These are phyloP conservation scores for Schizosaccharomyces octosporus DNA, from an alignment of 805 yeast genomes.

Conservation along the genomic window DNA sequence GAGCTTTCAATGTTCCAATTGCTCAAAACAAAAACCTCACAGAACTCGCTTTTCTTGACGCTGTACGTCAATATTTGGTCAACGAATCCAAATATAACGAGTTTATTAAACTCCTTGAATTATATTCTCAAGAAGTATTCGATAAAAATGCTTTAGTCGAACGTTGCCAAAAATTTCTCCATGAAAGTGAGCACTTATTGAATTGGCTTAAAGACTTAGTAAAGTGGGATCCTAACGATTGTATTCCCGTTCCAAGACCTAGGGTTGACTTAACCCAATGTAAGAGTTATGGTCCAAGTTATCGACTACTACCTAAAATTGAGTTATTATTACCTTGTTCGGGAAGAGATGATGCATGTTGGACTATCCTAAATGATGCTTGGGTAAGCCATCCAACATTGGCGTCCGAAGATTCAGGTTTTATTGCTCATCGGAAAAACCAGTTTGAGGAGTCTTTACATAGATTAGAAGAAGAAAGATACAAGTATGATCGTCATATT, in stretches of 20 bases:
- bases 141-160: slow-evolving; percentile 62
- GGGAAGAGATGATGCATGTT: slow-evolving; percentile 95
- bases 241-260: slow-evolving; percentile 68
- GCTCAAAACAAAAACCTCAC: slow-evolving; percentile 20
- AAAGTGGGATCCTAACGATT: slow-evolving; percentile 67
- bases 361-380: slow-evolving; percentile 95
- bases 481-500: slow-evolving; percentile 87
- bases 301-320: slow-evolving; percentile 72
- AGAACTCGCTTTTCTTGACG: slow-evolving; percentile 76
- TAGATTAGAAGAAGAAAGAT: slow-evolving; percentile 91
- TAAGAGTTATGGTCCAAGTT: slow-evolving; percentile 68
- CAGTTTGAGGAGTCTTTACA: slow-evolving; percentile 90
- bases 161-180: slow-evolving; percentile 65
- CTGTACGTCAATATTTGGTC: slow-evolving; percentile 66
- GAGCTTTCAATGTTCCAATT: not conserved
- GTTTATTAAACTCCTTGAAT: slow-evolving; percentile 64
- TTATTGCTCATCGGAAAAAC: slow-evolving; percentile 90
- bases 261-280: slow-evolving; percentile 72
- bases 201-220: slow-evolving; percentile 85
- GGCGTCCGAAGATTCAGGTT: slow-evolving; percentile 98
- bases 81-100: slow-evolving; percentile 80
- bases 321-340: slow-evolving; percentile 94
- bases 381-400: slow-evolving; percentile 99
- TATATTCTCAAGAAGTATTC: slow-evolving; percentile 74
- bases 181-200: slow-evolving; percentile 51